Base-by-base conservation (phyloP, 805 yeast species). In the Hanseniaspora meyeri region DNA sequence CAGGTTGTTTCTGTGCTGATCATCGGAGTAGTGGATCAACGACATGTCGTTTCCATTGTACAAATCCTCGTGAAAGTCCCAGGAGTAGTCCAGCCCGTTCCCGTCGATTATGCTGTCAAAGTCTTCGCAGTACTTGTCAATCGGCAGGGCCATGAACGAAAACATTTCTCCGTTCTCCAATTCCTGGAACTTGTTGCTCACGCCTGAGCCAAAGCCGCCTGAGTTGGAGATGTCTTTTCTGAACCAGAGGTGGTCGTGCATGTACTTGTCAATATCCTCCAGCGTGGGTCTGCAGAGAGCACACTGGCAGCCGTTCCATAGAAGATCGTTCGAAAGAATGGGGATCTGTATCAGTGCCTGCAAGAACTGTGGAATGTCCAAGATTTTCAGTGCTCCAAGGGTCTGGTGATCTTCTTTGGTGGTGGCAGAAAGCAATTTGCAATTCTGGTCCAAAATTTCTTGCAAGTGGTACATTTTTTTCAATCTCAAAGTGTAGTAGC, bases 151-250 rank as follows among this genome's bases (percentile, higher is more conserved):
- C 56, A 52, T 52, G 27, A 52, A 52, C 3, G 50, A 34, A 19
- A 52, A 52, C 56, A 52, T 45, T 24, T 52, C 56, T 3, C 56
- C 50, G 17, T 52, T 52, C 37, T 52, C 56, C 14, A 52, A 14
- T 31, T 52, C 56, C 31, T 52, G 56, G 24, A 32, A 52, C 37
- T 52, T 52, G 17, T 52, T 48, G 10, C 50, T 24, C 9, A 45
- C 20, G 2, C 56, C 56, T 10, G 56, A 52, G 10, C 56, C 56
- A 52, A 52, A 52, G 3, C 56, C 56, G 19, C 56, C 56, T n/a
- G 56, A 52, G 40, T 52, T 52, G 8, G 56, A 52, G 12, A 52
- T 52, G 39, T 52, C 37, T 38, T 38, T 20, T 29, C 56, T 43
- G 31, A 52, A 52, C 56, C 56, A 52, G 3, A 52, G 17, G 29